Percentiles rank a stretch among this genome's conserved stretches.
Conservation (phyloP, 805 yeast genomes). For the Ogataea thermomethanolica region DNA sequence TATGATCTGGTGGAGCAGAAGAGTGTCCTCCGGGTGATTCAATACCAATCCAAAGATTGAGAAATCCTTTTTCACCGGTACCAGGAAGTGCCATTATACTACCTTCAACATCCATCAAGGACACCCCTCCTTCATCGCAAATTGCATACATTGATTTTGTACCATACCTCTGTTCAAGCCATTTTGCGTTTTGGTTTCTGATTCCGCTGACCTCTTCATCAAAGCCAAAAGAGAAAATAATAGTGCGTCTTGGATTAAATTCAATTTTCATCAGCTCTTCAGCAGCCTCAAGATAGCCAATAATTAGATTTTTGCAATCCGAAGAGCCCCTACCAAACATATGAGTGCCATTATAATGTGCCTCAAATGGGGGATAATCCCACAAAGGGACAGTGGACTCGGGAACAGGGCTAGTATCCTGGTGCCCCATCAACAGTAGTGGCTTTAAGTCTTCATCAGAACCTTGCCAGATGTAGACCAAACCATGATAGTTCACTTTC, state of each 20-base stretch:
- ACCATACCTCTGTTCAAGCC: slow-evolving; percentile 54
- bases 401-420: slow-evolving; percentile 78
- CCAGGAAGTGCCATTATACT: slow-evolving; percentile 51
- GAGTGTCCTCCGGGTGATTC: slow-evolving; percentile 77
- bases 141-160: slow-evolving; percentile 51
- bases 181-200: slow-evolving; percentile 38
- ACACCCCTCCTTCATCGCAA: slow-evolving; percentile 65
- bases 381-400: slow-evolving; percentile 51
- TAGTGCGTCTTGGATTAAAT: slow-evolving; percentile 58
- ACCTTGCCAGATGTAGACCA: slow-evolving; percentile 64
- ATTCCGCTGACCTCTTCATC: slow-evolving; percentile 72
- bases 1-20: slow-evolving; percentile 76
- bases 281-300: slow-evolving; percentile 60
- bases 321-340: slow-evolving; percentile 73
- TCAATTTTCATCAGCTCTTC: slow-evolving; percentile 51
- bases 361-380: slow-evolving; percentile 63
- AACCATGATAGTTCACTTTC: slow-evolving; percentile 56
- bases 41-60: slow-evolving; percentile 42
- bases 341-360: slow-evolving; percentile 56
- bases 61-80: slow-evolving; percentile 59
- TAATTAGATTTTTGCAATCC: slow-evolving; percentile 67
- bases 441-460: slow-evolving; percentile 52
- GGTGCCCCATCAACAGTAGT: slow-evolving; percentile 64
- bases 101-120: slow-evolving; percentile 39
- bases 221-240: slow-evolving; percentile 64